Evolutionary conservation across 441 rosid genomes (phyloP).

Genomic region (Aleurites moluccanus): DNA sequence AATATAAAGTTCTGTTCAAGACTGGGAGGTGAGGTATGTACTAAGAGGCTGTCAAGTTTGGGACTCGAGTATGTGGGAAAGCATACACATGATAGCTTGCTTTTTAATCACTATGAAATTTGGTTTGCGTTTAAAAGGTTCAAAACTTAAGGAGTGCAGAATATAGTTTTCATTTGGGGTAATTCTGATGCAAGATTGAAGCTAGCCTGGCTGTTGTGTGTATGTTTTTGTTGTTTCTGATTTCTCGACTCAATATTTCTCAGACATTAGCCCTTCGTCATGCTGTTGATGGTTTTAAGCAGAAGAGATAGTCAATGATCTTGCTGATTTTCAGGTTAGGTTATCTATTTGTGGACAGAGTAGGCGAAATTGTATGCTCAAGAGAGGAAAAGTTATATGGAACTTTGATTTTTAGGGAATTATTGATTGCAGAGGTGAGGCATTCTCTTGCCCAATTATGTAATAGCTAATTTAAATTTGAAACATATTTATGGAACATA

Average conservation of each 20-base stretch:
- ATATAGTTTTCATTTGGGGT: constrained; percentile 4
- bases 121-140: constrained; percentile 84
- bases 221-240: constrained; percentile 10
- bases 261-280: constrained; percentile 6
- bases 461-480: constrained; percentile 3
- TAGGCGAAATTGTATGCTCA: constrained; percentile 4
- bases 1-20: constrained; percentile 88
- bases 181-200: constrained; percentile 19
- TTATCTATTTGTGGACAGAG: constrained; percentile 14
- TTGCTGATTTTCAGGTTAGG: not conserved
- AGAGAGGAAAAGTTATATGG: not conserved
- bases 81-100: constrained; percentile 80
- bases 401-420: not conserved
- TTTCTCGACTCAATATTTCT: not conserved
- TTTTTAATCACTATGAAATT: constrained; percentile 92
- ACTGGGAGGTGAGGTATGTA: constrained; percentile 75
- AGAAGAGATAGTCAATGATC: constrained; percentile 8
- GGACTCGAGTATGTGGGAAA: constrained; percentile 77
- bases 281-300: constrained; percentile 14
- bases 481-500: constrained; percentile 11
- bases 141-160: constrained; percentile 37
- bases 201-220: constrained; percentile 3
- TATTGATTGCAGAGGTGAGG: constrained; percentile 13
- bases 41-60: constrained; percentile 58
- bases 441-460: constrained; percentile 14